Evolutionary conservation across 345 rosid genomes (phyloP).

Genomic region (Dipteronia sinensis): DNA sequence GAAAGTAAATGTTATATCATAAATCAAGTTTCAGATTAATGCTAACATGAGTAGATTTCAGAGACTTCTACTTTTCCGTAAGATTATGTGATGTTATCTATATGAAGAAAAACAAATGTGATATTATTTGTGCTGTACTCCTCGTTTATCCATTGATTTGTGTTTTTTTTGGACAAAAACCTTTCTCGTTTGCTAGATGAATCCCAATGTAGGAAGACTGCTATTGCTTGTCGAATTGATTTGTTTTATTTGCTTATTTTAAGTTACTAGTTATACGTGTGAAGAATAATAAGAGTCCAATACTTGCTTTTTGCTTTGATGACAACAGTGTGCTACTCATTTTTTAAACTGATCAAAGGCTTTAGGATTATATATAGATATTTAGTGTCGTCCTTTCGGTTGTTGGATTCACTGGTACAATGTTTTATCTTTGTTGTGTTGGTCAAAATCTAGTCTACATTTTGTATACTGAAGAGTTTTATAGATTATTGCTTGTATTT

Average conservation of each 20-base stretch:
- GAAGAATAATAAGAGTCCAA: not conserved
- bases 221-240: not conserved
- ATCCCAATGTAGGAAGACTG: not conserved
- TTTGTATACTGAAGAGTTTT: not conserved
- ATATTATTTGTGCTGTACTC: no score
- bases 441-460: not conserved
- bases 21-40: no score
- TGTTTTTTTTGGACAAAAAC: no score
- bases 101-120: no score
- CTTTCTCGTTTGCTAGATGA: no score
- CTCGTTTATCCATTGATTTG: no score
- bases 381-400: not conserved
- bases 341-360: not conserved
- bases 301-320: not conserved
- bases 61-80: not conserved
- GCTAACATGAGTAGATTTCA: not conserved
- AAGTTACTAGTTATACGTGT: not conserved
- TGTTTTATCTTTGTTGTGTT: not conserved
- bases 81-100: no score
- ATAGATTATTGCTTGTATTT: not conserved
- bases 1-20: no score
- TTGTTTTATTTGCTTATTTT: not conserved
- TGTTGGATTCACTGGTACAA: not conserved
- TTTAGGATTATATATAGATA: not conserved
- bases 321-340: not conserved